phyloP scores from a whole-genome alignment of 176 grass and related monocot species.

The Triticum aestivum region IWGSC_CS_RefSeq_v2.1 NC_057805.1:339140973-339141472 shows the following conservation, averaged over 20 bases:
- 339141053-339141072: slow-evolving; percentile 4
- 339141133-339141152: neutral
- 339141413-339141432: neutral
- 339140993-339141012: slow-evolving; percentile 16
- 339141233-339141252: neutral
- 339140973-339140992: neutral
- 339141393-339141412: neutral
- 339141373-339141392: neutral
- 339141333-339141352: neutral
- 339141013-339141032: neutral
- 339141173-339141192: too few species aligned
- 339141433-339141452: neutral
- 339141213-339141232: neutral
- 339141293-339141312: slow-evolving; percentile 1
- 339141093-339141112: neutral
- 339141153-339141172: too few species aligned
- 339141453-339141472: neutral
- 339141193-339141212: neutral
- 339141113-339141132: neutral
- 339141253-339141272: neutral
- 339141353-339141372: neutral
- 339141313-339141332: slow-evolving; percentile 14
- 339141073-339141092: slow-evolving; percentile 12
- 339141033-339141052: slow-evolving; percentile 8
- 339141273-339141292: neutral